Evolutionary conservation across 2,329 filamentous ascomycete genomes (phyloP), one percentile per base, ranked within the genome.

Genomic region (Trichoderma semiorbis): DNA sequence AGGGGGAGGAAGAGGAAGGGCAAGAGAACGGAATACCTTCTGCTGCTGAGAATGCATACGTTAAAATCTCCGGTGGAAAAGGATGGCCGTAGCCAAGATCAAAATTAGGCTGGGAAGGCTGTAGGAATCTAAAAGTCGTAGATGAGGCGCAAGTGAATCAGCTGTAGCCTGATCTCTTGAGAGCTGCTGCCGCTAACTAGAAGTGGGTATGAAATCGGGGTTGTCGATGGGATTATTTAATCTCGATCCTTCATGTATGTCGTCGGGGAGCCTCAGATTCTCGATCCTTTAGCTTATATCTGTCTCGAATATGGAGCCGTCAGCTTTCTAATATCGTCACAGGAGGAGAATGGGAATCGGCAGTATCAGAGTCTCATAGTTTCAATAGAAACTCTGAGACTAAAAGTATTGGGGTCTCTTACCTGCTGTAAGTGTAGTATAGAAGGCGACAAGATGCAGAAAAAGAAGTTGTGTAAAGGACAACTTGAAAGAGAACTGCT

Each of bases 41-140:
- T 77, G 75, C 65, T 78, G 75, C 79, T 79, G 78, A 69, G 78
- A 74, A 79, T 76, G 79, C 78, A 79, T 79, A 72, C 75, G 78
- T 72, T 66, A 75, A 71, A 65, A 73, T 75, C 55, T 71, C 69
- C 69, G 62, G 36, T 11, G 55, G 55, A 55, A 57, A 50, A 34
- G 12, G 32, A 62, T 30, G n/a, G 28, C 43, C 43, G 55, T 43
- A 12, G 21, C 55, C 34, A 43, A 57, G 30, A 55, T 24, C 14
- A 26, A 43, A 50, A 47, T 28, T 32, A 39, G 57, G 64, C 57
- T 63, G 11, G 26, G 28, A 36, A 28, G 61, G 60, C 61, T 50
- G 16, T n/a, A 24, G 47, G 50, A 28, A 32, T 65, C 30, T 65
- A 7, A 30, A 24, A 64, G 30, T 18, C 24, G 64, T 57, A 34